Conservation (phyloP, 805 yeast species). For the Peterozyma xylosa region DNA sequence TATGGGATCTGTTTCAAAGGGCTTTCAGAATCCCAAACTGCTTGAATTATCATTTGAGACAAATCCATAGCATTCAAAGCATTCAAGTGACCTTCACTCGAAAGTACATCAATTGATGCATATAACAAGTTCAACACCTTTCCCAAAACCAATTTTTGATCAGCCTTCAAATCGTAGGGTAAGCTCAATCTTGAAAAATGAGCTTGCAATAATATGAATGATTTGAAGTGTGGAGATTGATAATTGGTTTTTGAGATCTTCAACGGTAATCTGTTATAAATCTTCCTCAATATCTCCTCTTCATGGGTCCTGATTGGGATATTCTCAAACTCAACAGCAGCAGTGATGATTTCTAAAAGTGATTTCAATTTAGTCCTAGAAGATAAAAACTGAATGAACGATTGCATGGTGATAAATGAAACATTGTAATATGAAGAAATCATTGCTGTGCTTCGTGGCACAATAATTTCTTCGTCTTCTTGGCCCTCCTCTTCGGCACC, state of each 20-base stretch:
- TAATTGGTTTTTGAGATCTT: slow-evolving; percentile 30
- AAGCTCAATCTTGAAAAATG: slow-evolving; percentile 63
- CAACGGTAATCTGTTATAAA: slow-evolving; percentile 59
- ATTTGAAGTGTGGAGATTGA: slow-evolving; percentile 56
- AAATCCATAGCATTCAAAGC: slow-evolving; percentile 82
- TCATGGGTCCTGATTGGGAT: slow-evolving; percentile 63
- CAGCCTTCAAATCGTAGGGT: slow-evolving; percentile 54
- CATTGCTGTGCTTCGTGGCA: slow-evolving; percentile 63
- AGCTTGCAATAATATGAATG: slow-evolving; percentile 72
- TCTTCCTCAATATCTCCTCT: slow-evolving; percentile 30
- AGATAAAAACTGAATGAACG: slow-evolving; percentile 42
- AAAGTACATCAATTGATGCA: slow-evolving; percentile 67
- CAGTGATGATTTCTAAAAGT: slow-evolving; percentile 55
- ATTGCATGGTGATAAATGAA: slow-evolving; percentile 59
- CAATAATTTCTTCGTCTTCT: slow-evolving; percentile 30
- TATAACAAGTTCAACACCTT: slow-evolving; percentile 44
- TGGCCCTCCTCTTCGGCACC: slow-evolving; percentile 26
- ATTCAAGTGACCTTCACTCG: slow-evolving; percentile 73
- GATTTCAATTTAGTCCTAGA: slow-evolving; percentile 51
- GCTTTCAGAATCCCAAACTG: slow-evolving; percentile 73
- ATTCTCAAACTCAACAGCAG: slow-evolving; percentile 65
- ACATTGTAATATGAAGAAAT: slow-evolving; percentile 70
- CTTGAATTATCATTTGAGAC: slow-evolving; percentile 83
- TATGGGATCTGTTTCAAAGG: slow-evolving; percentile 79
- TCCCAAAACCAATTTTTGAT: slow-evolving; percentile 45